A percentile compares a stretch with the other conserved stretches of the same genome.
Conservation (phyloP, 2,329 filamentous ascomycete species). For the Scedosporium apiospermum region DNA sequence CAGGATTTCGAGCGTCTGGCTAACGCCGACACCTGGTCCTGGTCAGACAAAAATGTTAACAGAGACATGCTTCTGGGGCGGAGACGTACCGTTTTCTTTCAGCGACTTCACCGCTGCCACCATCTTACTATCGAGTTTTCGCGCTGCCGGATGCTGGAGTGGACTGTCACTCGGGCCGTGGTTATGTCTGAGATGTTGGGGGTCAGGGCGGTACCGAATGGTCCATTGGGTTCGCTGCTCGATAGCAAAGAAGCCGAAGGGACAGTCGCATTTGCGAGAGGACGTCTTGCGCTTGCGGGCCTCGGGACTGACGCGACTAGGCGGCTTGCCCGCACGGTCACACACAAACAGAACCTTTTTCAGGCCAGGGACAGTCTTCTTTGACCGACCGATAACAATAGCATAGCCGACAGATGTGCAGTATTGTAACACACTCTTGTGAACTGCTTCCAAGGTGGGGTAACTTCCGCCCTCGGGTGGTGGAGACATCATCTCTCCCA, state of each 20-base stretch:
- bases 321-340: conserved; percentile 54
- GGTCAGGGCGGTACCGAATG: conserved; percentile 53
- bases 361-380: conserved; percentile 56
- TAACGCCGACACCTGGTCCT: conserved; percentile 50
- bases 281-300: conserved; percentile 57
- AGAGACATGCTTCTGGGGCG: conserved; percentile 5
- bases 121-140: conserved; percentile 59
- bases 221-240: conserved; percentile 60
- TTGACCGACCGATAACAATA: conserved; percentile 58
- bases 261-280: conserved; percentile 59
- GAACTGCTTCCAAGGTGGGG: conserved; percentile 53
- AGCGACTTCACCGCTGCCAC: conserved; percentile 57
- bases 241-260: conserved; percentile 61
- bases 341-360: conserved; percentile 62
- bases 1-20: conserved; percentile 56
- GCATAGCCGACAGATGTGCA: conserved; percentile 59
- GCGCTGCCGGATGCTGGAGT: conserved; percentile 54
- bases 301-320: conserved; percentile 52
- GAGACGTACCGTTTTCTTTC: conserved; percentile 51
- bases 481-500: conserved; percentile 52
- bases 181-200: conserved; percentile 50
- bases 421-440: conserved; percentile 54
- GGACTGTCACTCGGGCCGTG: conserved; percentile 59
- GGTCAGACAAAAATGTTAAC: conserved; percentile 19
- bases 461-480: conserved; percentile 57